These are phyloP conservation scores for Pisolithus microcarpus DNA, from an alignment of 768 basidiomycete species.

Conservation along the genomic window DNA sequence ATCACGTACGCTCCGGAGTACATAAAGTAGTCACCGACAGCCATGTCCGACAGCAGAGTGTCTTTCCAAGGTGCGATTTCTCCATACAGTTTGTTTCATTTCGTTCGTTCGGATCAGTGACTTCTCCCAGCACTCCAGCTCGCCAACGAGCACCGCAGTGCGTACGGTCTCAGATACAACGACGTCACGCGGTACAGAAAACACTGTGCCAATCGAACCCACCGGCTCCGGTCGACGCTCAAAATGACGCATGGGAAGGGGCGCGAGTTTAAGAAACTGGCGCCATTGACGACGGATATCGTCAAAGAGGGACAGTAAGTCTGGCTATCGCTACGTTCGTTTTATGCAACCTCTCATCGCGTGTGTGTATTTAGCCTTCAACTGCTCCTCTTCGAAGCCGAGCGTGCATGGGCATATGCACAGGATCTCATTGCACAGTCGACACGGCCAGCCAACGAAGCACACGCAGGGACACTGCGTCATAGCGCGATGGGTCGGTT, in stretches of 20 bases:
- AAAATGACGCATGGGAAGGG: conserved; percentile 87
- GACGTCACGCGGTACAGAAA: conserved; percentile 89
- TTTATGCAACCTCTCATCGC: conserved; percentile 5
- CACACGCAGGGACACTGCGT: conserved; percentile 50
- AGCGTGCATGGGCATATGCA: conserved; percentile 87
- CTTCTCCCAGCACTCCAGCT: conserved; percentile 63
- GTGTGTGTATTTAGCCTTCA: conserved; percentile 48
- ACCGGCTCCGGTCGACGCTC: conserved; percentile 75
- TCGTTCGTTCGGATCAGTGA: background rate
- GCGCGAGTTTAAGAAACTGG: conserved; percentile 81
- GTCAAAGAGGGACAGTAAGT: conserved; percentile 83
- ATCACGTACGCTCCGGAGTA: no score
- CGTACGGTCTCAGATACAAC: conserved; percentile 87
- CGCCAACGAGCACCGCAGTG: conserved; percentile 81
- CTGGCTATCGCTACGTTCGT: background rate
- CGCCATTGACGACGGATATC: conserved; percentile 56
- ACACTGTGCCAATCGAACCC: conserved; percentile 87
- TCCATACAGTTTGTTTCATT: background rate
- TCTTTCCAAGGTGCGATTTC: conserved; percentile 35
- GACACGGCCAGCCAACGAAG: conserved; percentile 43
- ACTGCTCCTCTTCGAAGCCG: conserved; percentile 81
- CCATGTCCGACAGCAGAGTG: conserved; percentile 22
- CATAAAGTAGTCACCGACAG: no score
- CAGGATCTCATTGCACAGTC: conserved; percentile 63
- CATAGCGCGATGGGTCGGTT: conserved; percentile 75